Conservation (phyloP, 495 filamentous ascomycete species). For the Penicillium tannophilum region DNA sequence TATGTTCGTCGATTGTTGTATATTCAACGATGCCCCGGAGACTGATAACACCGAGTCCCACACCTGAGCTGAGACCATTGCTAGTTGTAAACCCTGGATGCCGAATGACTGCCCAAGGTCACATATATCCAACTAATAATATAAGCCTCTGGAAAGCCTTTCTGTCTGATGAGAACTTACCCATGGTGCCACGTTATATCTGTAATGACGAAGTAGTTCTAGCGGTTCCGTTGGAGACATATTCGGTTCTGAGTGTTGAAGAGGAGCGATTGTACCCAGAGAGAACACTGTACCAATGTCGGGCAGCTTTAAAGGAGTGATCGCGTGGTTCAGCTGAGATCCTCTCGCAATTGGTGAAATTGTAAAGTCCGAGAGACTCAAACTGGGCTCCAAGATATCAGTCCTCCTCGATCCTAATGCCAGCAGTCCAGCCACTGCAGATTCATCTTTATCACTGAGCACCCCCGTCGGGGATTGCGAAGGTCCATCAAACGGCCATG, state of each 20-base stretch:
- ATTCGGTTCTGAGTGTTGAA: not conserved
- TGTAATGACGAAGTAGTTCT: constrained; percentile 37
- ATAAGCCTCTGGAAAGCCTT: not conserved
- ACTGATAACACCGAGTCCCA: constrained; percentile 28
- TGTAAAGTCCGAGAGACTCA: constrained; percentile 17
- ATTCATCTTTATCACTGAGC: constrained; percentile 36
- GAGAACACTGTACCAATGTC: not conserved
- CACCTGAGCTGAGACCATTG: constrained; percentile 23
- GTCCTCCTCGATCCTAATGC: constrained; percentile 31
- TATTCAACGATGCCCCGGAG: constrained; percentile 27
- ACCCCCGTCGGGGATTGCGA: not conserved
- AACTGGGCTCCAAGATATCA: constrained; percentile 2
- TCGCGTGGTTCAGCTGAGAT: not conserved
- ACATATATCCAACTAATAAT: constrained; percentile 34
- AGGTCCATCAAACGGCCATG: not conserved
- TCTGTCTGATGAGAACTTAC: constrained; percentile 17
- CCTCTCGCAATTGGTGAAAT: constrained; percentile 9
- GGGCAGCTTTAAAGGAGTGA: not conserved
- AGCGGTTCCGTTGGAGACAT: constrained; percentile 23
- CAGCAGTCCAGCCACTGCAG: constrained; percentile 35
- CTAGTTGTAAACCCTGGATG: constrained; percentile 32
- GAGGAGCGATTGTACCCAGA: not conserved
- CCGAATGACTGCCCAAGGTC: constrained; percentile 38
- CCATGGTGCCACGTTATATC: constrained; percentile 40
- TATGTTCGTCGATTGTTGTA: constrained; percentile 2